A percentile compares a stretch with the other conserved stretches of the same genome.
These are phyloP conservation scores for Exutisphaerella laricina DNA, from an alignment of 2,329 filamentous ascomycete genomes.

Conservation along the genomic window DNA sequence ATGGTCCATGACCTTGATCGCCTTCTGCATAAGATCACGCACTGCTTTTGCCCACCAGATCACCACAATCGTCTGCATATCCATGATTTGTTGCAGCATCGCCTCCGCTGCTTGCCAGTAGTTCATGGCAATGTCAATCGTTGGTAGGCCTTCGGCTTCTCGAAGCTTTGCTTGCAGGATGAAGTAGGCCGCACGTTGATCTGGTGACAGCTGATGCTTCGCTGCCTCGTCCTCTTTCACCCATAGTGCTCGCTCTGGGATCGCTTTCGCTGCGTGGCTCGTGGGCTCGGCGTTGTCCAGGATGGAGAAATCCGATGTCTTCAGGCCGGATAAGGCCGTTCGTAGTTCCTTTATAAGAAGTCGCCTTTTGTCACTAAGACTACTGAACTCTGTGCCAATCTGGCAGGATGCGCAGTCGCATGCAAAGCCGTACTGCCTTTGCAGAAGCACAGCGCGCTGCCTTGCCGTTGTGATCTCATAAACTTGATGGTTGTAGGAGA, in stretches of 20 bases:
- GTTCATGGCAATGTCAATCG: slow-evolving; percentile 2
- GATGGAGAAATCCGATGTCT: slow-evolving; percentile 2
- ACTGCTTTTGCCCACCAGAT: slow-evolving; percentile 8
- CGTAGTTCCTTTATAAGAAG: slow-evolving; percentile 4
- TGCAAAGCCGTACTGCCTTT: slow-evolving; percentile 11
- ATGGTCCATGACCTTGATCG: slow-evolving; percentile 9
- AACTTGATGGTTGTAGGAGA: slow-evolving; percentile 11
- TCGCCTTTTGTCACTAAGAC: background rate
- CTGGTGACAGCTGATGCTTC: background rate
- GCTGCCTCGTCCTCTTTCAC: slow-evolving; percentile 4
- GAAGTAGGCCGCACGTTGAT: slow-evolving; percentile 1
- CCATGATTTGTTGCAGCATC: slow-evolving; percentile 8
- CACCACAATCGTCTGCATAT: slow-evolving; percentile 8
- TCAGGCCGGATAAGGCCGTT: background rate
- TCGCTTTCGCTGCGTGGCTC: background rate
- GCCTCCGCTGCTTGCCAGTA: slow-evolving; percentile 13
- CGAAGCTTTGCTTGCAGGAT: slow-evolving; percentile 8
- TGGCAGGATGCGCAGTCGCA: slow-evolving; percentile 9
- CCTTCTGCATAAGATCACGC: slow-evolving; percentile 6
- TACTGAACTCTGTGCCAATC: background rate
- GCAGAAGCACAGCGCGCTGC: slow-evolving; percentile 7
- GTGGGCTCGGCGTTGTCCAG: background rate
- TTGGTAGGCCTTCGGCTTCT: slow-evolving; percentile 7
- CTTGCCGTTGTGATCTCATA: slow-evolving; percentile 11
- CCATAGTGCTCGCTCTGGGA: slow-evolving; percentile 3